Conservation (phyloP, 108 stramenopile species). For the Aurantiochytrium sp. region DNA sequence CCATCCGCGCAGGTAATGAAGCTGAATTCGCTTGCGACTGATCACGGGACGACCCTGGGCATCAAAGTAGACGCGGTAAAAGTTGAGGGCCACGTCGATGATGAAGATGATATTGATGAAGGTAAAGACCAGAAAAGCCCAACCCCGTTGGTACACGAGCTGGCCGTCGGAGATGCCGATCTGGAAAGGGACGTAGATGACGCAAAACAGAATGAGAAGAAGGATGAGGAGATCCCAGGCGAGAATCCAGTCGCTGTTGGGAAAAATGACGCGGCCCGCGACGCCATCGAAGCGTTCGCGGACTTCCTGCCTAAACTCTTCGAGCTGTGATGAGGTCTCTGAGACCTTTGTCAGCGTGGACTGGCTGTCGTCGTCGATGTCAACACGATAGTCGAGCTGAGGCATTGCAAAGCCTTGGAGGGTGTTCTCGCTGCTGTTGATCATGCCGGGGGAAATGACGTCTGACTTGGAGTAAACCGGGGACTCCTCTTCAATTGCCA, state of each 20-base stretch:
- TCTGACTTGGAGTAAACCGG: not conserved
- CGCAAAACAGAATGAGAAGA: not conserved
- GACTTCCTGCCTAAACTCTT: not conserved
- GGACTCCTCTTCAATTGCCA: not conserved
- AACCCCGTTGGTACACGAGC: not conserved
- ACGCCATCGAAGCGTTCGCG: not conserved
- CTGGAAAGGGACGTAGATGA: not conserved
- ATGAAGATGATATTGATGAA: conserved; percentile 37
- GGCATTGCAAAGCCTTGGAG: no score
- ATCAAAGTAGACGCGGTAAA: conserved; percentile 38
- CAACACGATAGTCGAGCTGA: no score
- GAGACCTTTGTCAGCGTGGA: not conserved
- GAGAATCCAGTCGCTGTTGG: not conserved
- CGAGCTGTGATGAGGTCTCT: not conserved
- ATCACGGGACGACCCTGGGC: conserved; percentile 2
- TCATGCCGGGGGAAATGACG: not conserved
- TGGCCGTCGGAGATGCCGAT: not conserved
- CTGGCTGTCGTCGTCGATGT: no score
- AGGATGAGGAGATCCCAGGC: not conserved
- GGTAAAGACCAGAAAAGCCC: not conserved
- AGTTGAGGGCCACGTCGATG: conserved; percentile 37
- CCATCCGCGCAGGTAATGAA: conserved; percentile 25
- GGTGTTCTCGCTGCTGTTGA: not conserved
- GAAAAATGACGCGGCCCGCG: not conserved
- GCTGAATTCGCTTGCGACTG: not conserved